Base-by-base conservation (phyloP, 1,284 basidiomycete genomes). In the Pseudozyma flocculosa region DNA sequence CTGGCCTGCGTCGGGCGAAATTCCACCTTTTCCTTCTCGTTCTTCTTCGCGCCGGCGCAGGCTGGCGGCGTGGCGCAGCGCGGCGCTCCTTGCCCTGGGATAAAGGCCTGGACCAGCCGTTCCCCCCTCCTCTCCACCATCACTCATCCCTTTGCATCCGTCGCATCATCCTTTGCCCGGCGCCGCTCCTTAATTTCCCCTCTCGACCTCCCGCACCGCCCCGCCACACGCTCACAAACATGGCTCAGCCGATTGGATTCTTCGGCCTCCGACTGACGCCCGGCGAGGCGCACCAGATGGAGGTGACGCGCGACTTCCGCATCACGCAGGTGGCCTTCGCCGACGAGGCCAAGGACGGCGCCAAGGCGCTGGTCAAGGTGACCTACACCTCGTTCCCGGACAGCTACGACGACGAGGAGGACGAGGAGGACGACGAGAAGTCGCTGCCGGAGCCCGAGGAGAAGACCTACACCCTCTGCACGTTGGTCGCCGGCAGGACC, bases 351-450 rank as follows among this genome's bases (percentile, higher is more conserved):
- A 82, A 93, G 56, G 81, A 78, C 36, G 75, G 81, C 49, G 81
- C 82, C 43, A 85, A 85, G 34, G 84, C 91, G 62, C 87, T 89
- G 13, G 85, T 87, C 51, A 92, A 89, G 80, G 83, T 96, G 45
- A 76, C 77, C 59, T 84, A 45, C 89, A 90, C 80, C 74, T 69
- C 73, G 73, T 66, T 74, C 70, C 45, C 68, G 53, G 80, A 81
- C 10, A 81, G 82, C 2, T 83, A 84, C 22, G 82, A 84, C 0
- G 82, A 83, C 0, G 83, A 84, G 0, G 82, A 84, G 10, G 50
- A 59, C 15, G 82, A 83, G 1, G 80, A 82, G 5, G 80, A 81
- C 22, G 84, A 84, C 29, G 76, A 75, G 30, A 59, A 68, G 18
- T 65, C 72, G 19, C 64, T 64, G 41, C 44, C 55, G 42, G 61